Percentiles rank a stretch among this genome's conserved stretches.
Conservation (phyloP, 1,139 yeast genomes). For the Eremothecium coryli region DNA sequence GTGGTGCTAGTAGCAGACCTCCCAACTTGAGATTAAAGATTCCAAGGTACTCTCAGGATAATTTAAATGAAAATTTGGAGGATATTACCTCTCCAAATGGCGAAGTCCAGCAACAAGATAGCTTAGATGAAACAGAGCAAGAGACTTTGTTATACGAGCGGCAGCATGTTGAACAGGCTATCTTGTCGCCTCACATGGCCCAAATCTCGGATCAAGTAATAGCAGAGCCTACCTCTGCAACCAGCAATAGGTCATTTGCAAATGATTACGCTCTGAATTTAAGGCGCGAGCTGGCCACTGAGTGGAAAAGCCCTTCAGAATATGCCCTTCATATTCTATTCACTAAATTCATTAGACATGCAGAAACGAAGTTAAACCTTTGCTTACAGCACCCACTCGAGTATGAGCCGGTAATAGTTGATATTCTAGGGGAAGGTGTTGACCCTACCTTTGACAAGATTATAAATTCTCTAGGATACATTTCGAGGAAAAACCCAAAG, state of each 20-base stretch:
- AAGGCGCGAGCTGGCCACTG: constrained; percentile 48
- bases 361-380: constrained; percentile 72
- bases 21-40: no score
- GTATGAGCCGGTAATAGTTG: constrained; percentile 73
- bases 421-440: constrained; percentile 75
- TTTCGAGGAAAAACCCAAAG: constrained; percentile 82
- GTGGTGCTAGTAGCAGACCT: no score
- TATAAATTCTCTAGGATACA: constrained; percentile 77
- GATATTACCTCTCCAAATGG: no score
- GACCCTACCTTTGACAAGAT: constrained; percentile 83
- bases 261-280: constrained; percentile 24
- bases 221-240: constrained; percentile 6
- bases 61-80: no score
- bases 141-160: no score
- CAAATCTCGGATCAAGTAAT: not conserved
- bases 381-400: constrained; percentile 62
- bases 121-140: no score
- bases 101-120: no score
- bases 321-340: constrained; percentile 89
- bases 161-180: no score
- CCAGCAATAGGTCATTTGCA: constrained; percentile 13
- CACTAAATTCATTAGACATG: constrained; percentile 89
- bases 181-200: no score
- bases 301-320: constrained; percentile 76
- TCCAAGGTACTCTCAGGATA: no score